A percentile compares a stretch with the other conserved stretches of the same genome.
These are phyloP conservation scores for Solanum dulcamara DNA, from an alignment of 257 asterid species.

Conservation along the genomic window DNA sequence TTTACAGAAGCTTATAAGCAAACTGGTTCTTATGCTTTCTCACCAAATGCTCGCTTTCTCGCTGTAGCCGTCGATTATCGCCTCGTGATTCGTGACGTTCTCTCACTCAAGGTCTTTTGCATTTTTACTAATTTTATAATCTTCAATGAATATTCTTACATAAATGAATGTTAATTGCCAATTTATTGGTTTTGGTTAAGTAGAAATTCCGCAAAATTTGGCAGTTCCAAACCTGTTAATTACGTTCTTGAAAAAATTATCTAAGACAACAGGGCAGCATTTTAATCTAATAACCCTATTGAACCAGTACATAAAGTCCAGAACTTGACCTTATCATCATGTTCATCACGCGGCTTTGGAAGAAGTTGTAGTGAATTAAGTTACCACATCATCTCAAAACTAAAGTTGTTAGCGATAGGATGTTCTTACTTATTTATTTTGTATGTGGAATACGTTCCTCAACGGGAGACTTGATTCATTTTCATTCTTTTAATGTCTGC, in stretches of 20 bases:
- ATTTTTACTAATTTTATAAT: background rate
- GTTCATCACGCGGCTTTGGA: background rate
- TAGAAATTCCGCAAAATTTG: background rate
- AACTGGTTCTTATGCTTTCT: slow-evolving; percentile 79
- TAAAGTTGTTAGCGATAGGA: background rate
- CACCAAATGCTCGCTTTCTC: slow-evolving; percentile 73
- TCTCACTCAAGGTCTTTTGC: slow-evolving; percentile 59
- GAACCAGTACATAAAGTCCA: background rate
- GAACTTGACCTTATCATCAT: background rate
- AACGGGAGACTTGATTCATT: background rate
- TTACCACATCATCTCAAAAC: background rate
- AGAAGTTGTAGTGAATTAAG: background rate
- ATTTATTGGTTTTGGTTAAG: background rate
- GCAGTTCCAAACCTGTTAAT: background rate
- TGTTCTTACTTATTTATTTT: background rate
- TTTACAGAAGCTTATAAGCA: slow-evolving; percentile 81
- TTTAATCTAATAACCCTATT: background rate
- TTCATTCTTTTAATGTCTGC: background rate
- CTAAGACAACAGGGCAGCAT: background rate
- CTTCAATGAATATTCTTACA: background rate
- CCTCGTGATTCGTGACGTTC: slow-evolving; percentile 86
- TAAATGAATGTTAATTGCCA: background rate
- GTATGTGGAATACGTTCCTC: background rate
- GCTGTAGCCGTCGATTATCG: slow-evolving; percentile 95
- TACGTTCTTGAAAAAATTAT: background rate